Evolutionary conservation across 768 basidiomycete species (phyloP).

Genomic region (Favolaschia claudopus): DNA sequence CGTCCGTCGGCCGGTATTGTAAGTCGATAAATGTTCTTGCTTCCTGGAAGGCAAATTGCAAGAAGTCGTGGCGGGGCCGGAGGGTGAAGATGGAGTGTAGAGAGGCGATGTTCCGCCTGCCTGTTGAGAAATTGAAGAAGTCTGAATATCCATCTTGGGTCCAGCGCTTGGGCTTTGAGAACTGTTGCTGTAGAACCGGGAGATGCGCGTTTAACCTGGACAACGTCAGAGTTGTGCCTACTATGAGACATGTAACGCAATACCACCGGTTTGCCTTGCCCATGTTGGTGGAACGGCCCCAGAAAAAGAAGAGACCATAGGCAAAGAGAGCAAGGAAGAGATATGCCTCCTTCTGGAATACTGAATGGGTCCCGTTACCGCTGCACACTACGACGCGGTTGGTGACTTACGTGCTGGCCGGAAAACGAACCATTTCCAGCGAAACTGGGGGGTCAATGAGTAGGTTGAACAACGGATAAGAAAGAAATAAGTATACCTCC

Average conservation of each 20-base stretch:
- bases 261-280: conserved; percentile 72
- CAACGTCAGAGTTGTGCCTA: conserved; percentile 18
- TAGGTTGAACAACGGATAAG: background rate
- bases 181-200: conserved; percentile 71
- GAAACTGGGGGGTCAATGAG: conserved; percentile 39
- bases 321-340: conserved; percentile 60
- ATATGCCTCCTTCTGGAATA: conserved; percentile 71
- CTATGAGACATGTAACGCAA: conserved; percentile 37
- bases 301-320: conserved; percentile 63
- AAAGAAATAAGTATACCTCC: conserved; percentile 42
- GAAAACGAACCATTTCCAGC: conserved; percentile 80
- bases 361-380: conserved; percentile 38
- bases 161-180: conserved; percentile 71
- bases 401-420: conserved; percentile 72
- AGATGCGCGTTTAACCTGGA: conserved; percentile 68
- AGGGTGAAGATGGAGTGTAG: conserved; percentile 84
- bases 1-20: conserved; percentile 73
- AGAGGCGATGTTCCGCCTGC: conserved; percentile 76
- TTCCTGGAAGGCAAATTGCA: conserved; percentile 69
- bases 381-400: background rate
- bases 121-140: conserved; percentile 88
- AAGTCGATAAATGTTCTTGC: conserved; percentile 76
- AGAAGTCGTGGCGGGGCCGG: conserved; percentile 83
- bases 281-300: conserved; percentile 68
- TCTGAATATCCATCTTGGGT: conserved; percentile 77